Evolutionary conservation across 129 eudicot species (phyloP), one percentile per base, ranked within the genome.

Genomic region (Pittosporum tobira): DNA sequence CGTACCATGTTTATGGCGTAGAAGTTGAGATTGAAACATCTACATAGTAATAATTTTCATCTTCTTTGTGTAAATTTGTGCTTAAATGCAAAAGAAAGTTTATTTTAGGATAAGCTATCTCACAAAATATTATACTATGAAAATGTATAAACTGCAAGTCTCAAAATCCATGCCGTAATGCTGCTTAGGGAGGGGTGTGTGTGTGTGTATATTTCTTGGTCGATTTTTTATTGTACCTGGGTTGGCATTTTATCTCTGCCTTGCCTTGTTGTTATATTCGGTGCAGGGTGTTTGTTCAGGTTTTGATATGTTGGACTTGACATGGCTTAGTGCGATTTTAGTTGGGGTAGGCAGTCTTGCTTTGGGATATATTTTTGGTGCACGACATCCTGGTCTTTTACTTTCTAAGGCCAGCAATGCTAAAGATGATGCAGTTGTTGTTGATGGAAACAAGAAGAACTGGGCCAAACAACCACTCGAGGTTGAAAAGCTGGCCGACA

Each of bases 291-390:
- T n/a, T n/a, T n/a, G n/a, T n/a, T n/a, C 40, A 52, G 59, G 23
- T 28, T 16, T 65, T 57, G 61, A 59, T 70, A 72, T 67, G 88
- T 84, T 84, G 70, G 88, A 73, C 59, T 50, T 83, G 78, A 57
- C 99, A 51, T 93, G 99, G 99, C 69, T 93, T 23, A 63, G 94
- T 49, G 96, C 94, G 62, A 72, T 93, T 57, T 63, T 93, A 46
- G 77, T 93, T 40, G 99, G 99, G 81, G 94, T 93, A 23, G 94
- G 94, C 65, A 84, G 96, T 56, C 74, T 93, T 77, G 99, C 94
- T 65, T 54, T 93, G 59, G 99, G 99, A 7, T 93, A 71, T 77
- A 60, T 78, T 23, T 23, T 87, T 51, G 96, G 99, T 61, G 56
- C 67, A 24, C 67, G 75, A 36, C 74, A 56, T 71, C 74, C 77